A percentile compares a stretch with the other conserved stretches of the same genome.
These are phyloP conservation scores for Penicillium diatomitis DNA, from an alignment of 495 filamentous ascomycete genomes.

Conservation along the genomic window DNA sequence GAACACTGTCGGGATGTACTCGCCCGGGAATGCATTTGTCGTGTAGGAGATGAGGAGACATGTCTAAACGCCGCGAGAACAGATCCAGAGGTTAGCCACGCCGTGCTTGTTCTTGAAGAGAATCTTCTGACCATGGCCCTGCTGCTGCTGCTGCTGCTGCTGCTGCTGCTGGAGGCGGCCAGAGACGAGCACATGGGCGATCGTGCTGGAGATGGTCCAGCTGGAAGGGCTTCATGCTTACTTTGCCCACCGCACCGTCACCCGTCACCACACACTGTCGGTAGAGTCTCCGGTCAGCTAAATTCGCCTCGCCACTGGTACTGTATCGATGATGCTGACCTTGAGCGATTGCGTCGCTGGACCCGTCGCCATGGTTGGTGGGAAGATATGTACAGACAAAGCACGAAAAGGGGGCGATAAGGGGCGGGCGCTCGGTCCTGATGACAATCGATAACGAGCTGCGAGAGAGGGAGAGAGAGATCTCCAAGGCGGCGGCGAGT, in stretches of 20 bases:
- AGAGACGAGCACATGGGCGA: no score
- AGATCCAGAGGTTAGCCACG: no score
- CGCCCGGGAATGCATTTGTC: conserved; percentile 96
- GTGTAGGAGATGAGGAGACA: conserved; percentile 99
- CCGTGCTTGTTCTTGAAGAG: no score
- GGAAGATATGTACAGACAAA: conserved; percentile 14
- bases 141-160: no score
- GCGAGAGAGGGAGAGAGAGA: background rate
- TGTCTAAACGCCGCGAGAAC: conserved; percentile 50
- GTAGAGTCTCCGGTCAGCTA: conserved; percentile 5
- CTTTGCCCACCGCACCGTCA: conserved; percentile 98
- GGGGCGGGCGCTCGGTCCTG: conserved; percentile 2
- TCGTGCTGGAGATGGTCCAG: no score
- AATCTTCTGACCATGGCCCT: no score
- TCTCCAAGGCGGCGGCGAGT: background rate
- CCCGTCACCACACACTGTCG: conserved; percentile 92
- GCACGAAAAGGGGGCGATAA: conserved; percentile 5
- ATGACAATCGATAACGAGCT: conserved; percentile 10
- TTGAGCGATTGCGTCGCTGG: conserved; percentile 67
- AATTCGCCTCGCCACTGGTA: background rate
- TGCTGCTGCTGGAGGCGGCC: no score
- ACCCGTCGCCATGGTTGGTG: conserved; percentile 50
- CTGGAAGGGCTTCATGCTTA: conserved; percentile 29
- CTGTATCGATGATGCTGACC: conserved; percentile 31
- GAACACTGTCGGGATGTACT: conserved; percentile 99